Evolutionary conservation across 805 yeast genomes (phyloP).

Genomic region (Isabelozyma rhagii): DNA sequence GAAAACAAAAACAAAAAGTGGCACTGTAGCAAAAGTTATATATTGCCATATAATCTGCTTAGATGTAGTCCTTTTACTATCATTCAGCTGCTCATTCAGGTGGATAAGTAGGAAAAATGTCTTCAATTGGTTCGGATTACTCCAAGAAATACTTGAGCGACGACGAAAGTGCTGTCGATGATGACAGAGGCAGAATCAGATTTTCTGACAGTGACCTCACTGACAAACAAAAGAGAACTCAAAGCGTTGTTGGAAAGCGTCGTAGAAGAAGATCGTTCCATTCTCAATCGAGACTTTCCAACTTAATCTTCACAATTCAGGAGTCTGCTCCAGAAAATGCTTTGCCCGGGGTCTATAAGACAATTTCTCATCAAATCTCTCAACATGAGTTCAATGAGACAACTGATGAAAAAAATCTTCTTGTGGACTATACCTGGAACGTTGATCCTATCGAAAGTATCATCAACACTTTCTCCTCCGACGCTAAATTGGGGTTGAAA

Average conservation of each 20-base stretch:
- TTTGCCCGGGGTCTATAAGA: slow-evolving; percentile 35
- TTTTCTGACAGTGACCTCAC: not conserved
- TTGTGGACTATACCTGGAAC: slow-evolving; percentile 29
- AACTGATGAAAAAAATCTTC: slow-evolving; percentile 9
- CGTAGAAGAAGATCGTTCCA: not conserved
- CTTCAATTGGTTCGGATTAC: not conserved
- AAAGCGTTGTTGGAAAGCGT: not conserved
- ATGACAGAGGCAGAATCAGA: not conserved
- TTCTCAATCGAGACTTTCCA: not conserved
- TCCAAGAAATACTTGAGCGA: not conserved
- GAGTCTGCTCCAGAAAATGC: slow-evolving; percentile 22
- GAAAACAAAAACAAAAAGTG: too few species aligned
- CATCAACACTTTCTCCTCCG: slow-evolving; percentile 17
- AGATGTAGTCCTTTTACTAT: too few species aligned
- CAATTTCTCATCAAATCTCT: slow-evolving; percentile 29
- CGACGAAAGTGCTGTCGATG: not conserved
- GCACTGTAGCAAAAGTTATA: too few species aligned
- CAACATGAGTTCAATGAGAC: slow-evolving; percentile 9
- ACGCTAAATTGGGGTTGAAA: slow-evolving; percentile 19
- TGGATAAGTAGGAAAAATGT: not conserved
- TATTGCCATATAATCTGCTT: too few species aligned
- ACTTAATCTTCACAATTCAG: slow-evolving; percentile 2
- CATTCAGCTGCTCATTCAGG: not conserved
- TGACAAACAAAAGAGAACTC: not conserved
- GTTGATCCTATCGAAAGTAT: slow-evolving; percentile 18